These are phyloP conservation scores for Blastobotrys chiropterorum DNA, from an alignment of 805 yeast genomes.

Conservation along the genomic window DNA sequence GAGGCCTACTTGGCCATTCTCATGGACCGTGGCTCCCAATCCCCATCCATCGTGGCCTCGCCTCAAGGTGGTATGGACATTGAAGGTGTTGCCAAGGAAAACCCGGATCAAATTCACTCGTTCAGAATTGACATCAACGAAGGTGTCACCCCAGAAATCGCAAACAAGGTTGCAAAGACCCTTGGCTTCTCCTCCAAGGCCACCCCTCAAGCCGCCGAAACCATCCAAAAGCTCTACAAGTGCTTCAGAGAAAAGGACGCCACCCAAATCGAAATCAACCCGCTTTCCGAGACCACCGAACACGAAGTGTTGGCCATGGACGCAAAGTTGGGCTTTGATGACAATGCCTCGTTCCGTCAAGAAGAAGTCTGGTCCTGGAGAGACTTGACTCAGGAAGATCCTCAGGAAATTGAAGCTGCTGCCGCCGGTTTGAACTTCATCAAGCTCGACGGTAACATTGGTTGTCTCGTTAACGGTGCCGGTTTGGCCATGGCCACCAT, in stretches of 20 bases:
- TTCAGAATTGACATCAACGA: slow-evolving; percentile 68
- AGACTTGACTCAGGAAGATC: slow-evolving; percentile 96
- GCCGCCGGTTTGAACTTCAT: slow-evolving; percentile 89
- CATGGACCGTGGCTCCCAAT: slow-evolving; percentile 87
- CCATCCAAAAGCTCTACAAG: slow-evolving; percentile 80
- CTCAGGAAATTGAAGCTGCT: slow-evolving; percentile 91
- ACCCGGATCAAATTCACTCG: slow-evolving; percentile 88
- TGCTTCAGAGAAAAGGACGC: slow-evolving; percentile 90
- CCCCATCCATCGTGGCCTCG: slow-evolving; percentile 91
- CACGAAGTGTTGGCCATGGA: slow-evolving; percentile 95
- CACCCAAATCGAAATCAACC: slow-evolving; percentile 98
- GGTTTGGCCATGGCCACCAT: slow-evolving; percentile 99
- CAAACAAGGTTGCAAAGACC: slow-evolving; percentile 66
- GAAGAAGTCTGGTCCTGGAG: slow-evolving; percentile 93
- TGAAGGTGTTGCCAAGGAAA: slow-evolving; percentile 92
- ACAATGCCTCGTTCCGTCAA: slow-evolving; percentile 93
- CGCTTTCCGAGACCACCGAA: slow-evolving; percentile 88
- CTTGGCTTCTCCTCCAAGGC: slow-evolving; percentile 79
- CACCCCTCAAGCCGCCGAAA: slow-evolving; percentile 77
- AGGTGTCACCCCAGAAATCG: slow-evolving; percentile 77
- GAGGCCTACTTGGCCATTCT: slow-evolving; percentile 95
- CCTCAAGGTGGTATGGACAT: slow-evolving; percentile 99
- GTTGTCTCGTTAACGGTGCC: slow-evolving; percentile 98
- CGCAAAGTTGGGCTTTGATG: slow-evolving; percentile 97
- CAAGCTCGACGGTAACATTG: slow-evolving; percentile 97